Evolutionary conservation across 805 yeast genomes (phyloP).

Genomic region (Candida ulmi): DNA sequence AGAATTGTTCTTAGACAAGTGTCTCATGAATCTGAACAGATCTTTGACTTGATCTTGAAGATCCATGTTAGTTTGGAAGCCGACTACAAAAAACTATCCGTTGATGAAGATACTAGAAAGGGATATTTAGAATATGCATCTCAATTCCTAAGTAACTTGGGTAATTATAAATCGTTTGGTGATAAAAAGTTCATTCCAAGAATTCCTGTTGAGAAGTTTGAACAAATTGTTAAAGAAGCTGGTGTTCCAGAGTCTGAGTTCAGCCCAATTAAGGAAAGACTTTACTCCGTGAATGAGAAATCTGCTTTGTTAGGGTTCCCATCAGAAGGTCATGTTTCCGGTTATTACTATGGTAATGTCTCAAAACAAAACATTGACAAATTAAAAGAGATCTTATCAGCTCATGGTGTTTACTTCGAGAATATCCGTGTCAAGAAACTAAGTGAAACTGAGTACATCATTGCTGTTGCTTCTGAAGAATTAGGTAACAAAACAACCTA

Average conservation of each 20-base stretch:
- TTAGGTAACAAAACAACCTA: conserved; percentile 45
- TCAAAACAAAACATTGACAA: conserved; percentile 59
- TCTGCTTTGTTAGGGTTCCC: conserved; percentile 69
- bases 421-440: conserved; percentile 70
- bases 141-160: conserved; percentile 68
- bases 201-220: conserved; percentile 42
- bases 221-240: conserved; percentile 37
- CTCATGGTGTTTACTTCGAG: conserved; percentile 63
- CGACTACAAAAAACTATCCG: conserved; percentile 36
- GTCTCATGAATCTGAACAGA: conserved; percentile 72
- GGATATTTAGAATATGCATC: conserved; percentile 68
- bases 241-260: conserved; percentile 26
- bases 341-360: conserved; percentile 58
- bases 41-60: conserved; percentile 61
- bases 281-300: conserved; percentile 46
- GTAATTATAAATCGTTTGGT: conserved; percentile 83
- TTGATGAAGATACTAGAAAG: conserved; percentile 32
- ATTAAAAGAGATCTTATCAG: conserved; percentile 61
- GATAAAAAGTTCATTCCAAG: conserved; percentile 82
- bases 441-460: conserved; percentile 41
- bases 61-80: conserved; percentile 49
- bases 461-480: conserved; percentile 64
- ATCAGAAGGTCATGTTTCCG: conserved; percentile 66
- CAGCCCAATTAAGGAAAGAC: conserved; percentile 36
- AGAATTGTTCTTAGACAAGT: conserved; percentile 77